Percentiles rank a stretch among this genome's conserved stretches.
Conservation (phyloP, 352 stramenopile species). For the Phytopythium oedochilum region DNA sequence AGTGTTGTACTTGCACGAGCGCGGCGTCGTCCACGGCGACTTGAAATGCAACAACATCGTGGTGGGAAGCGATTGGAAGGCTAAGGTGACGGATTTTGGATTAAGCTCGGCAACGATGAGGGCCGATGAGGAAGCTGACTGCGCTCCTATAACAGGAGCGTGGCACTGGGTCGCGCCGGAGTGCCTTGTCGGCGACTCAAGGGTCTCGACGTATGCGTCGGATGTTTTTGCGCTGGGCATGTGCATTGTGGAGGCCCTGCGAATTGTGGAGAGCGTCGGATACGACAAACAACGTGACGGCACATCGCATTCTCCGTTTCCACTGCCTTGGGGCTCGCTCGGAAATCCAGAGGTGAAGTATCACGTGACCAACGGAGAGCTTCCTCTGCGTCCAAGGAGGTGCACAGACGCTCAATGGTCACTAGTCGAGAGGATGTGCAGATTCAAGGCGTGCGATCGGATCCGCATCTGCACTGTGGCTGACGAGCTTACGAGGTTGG, state of each 20-base stretch:
- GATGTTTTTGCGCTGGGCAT: neutral
- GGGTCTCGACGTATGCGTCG: neutral
- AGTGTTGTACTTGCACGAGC: neutral
- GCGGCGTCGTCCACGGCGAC: neutral
- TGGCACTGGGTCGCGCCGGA: conserved; percentile 4
- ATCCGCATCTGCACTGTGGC: neutral
- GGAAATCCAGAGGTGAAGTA: neutral
- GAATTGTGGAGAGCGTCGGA: neutral
- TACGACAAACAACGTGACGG: too few species aligned
- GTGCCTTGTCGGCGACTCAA: neutral
- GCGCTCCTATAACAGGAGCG: neutral
- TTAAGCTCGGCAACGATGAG: neutral
- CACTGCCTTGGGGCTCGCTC: neutral
- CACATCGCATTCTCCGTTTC: too few species aligned
- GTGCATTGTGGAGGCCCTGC: conserved; percentile 1
- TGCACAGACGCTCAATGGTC: neutral
- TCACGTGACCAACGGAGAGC: neutral
- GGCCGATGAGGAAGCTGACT: neutral
- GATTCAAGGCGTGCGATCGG: neutral
- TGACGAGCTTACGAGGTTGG: neutral
- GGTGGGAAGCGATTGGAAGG: neutral
- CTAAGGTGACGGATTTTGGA: conserved; percentile 1
- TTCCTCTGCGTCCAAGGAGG: neutral
- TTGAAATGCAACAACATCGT: conserved; percentile 3
- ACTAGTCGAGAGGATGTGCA: neutral